These are phyloP conservation scores for Cenchrus purpureus DNA, from an alignment of 176 grass and related monocot genomes.

Conservation along the genomic window DNA sequence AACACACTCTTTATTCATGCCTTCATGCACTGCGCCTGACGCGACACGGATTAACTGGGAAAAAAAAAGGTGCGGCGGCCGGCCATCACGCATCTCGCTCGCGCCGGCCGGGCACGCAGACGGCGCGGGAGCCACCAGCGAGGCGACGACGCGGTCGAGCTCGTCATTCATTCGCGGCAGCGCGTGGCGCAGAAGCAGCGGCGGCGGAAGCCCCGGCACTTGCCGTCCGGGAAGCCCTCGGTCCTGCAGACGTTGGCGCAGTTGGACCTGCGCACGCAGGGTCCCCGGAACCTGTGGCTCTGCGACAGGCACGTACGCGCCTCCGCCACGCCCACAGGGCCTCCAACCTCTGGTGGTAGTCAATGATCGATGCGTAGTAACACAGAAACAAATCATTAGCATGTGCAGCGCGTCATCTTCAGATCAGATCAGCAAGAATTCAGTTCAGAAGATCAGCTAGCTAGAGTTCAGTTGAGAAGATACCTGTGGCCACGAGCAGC, in stretches of 20 bases:
- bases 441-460: not conserved
- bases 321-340: slow-evolving; percentile 56
- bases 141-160: too few relatives aligned
- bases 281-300: slow-evolving; percentile 72
- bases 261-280: slow-evolving; percentile 55
- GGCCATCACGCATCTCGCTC: not conserved
- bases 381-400: too few relatives aligned
- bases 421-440: not conserved
- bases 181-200: slow-evolving; percentile 69
- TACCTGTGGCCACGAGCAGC: slow-evolving; percentile 46
- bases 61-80: not conserved
- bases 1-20: not conserved
- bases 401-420: too few relatives aligned
- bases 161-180: slow-evolving; percentile 20
- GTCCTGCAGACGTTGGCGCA: slow-evolving; percentile 75
- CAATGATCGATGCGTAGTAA: too few relatives aligned
- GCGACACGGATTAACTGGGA: not conserved
- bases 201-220: slow-evolving; percentile 64
- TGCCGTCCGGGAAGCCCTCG: slow-evolving; percentile 73
- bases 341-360: slow-evolving; percentile 33
- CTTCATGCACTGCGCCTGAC: too few relatives aligned
- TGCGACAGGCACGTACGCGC: slow-evolving; percentile 66
- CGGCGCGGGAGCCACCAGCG: too few relatives aligned
- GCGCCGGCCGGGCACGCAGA: too few relatives aligned
- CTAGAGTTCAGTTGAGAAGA: not conserved